Evolutionary conservation across 257 asterid species (phyloP).

Genomic region (Ophiorrhiza pumila): DNA sequence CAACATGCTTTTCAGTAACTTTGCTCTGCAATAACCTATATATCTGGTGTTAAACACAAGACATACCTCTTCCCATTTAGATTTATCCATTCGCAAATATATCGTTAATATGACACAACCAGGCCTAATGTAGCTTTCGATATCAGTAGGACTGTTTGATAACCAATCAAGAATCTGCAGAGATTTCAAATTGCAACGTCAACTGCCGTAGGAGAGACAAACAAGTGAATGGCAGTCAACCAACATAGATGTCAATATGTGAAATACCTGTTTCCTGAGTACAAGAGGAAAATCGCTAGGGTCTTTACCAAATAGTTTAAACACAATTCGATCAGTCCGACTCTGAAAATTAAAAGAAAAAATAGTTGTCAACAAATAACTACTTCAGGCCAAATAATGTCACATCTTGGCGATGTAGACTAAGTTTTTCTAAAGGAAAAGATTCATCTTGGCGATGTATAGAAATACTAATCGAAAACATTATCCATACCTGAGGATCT

Average conservation of each 20-base stretch:
- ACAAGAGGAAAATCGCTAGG: slow-evolving; percentile 69
- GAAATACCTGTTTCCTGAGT: slow-evolving; percentile 71
- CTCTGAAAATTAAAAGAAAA: slow-evolving; percentile 45
- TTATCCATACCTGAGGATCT: slow-evolving; percentile 66
- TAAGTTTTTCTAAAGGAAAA: background rate
- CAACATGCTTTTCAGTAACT: background rate
- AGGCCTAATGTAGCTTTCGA: slow-evolving; percentile 93
- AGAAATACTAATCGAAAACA: slow-evolving; percentile 6
- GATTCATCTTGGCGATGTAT: background rate
- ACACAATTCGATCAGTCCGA: slow-evolving; percentile 81
- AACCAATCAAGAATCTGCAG: slow-evolving; percentile 95
- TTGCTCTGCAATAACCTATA: background rate
- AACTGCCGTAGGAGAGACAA: background rate
- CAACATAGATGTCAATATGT: background rate
- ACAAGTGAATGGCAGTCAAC: slow-evolving; percentile 12
- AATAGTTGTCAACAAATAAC: slow-evolving; percentile 5
- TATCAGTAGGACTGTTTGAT: slow-evolving; percentile 82
- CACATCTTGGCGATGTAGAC: background rate
- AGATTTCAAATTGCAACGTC: slow-evolving; percentile 8
- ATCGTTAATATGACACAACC: slow-evolving; percentile 84
- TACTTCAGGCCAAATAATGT: background rate
- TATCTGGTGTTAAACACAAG: slow-evolving; percentile 13
- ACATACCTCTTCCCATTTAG: slow-evolving; percentile 76
- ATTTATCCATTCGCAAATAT: slow-evolving; percentile 70
- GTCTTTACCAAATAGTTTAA: slow-evolving; percentile 81